Conservation (phyloP, 257 asterid genomes). For the Nicotiana benthamiana region DNA sequence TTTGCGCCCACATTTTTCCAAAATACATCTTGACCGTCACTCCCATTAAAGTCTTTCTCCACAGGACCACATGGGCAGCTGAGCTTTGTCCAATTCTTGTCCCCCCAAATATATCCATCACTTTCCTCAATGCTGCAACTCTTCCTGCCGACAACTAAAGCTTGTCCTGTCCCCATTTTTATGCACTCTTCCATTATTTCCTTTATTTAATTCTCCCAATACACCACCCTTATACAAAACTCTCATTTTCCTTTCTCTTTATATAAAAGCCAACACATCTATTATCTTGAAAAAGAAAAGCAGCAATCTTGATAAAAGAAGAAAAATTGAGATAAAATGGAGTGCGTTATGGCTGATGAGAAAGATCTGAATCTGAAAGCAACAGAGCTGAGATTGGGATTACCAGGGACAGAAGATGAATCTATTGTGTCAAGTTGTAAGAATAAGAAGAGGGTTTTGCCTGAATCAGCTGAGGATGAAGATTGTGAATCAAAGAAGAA, state of each 20-base stretch:
- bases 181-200: conserved; percentile 9
- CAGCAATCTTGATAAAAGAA: neutral
- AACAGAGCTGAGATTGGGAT: conserved; percentile 51
- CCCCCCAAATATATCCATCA: conserved; percentile 26
- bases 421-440: conserved; percentile 5
- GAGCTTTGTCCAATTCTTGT: conserved; percentile 47
- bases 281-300: neutral
- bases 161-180: conserved; percentile 32
- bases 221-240: neutral
- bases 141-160: conserved; percentile 32
- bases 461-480: conserved; percentile 28
- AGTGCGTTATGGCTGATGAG: conserved; percentile 19
- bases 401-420: conserved; percentile 42
- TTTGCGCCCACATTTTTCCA: conserved; percentile 16
- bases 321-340: conserved; percentile 11
- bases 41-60: neutral
- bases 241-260: neutral
- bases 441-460: conserved; percentile 41
- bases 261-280: neutral
- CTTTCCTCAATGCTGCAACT: conserved; percentile 29
- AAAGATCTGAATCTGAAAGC: conserved; percentile 38
- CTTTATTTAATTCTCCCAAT: neutral
- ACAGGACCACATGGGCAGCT: conserved; percentile 42
- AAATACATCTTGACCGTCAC: conserved; percentile 23
- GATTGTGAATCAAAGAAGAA: conserved; percentile 13